phyloP scores from a whole-genome alignment of 495 filamentous ascomycete species.

The Penicillium dipodomyicola region DNA sequence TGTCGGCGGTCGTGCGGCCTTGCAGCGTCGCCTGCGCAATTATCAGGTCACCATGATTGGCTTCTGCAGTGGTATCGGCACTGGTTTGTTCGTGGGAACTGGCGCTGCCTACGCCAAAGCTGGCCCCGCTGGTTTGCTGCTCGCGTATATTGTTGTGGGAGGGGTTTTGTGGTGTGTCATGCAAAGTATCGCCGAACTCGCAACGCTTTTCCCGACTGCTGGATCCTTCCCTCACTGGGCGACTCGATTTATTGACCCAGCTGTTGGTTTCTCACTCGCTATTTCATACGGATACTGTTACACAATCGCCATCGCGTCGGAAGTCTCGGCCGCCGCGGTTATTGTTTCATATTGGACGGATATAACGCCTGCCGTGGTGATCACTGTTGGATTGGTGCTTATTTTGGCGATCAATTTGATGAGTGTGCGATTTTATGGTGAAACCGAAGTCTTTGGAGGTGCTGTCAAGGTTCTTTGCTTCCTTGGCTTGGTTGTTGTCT shows the following conservation, averaged over 20 bases:
- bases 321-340: slow-evolving; percentile 68
- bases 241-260: slow-evolving; percentile 65
- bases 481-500: slow-evolving; percentile 63
- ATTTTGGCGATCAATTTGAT: slow-evolving; percentile 68
- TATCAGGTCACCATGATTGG: slow-evolving; percentile 44
- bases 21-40: slow-evolving; percentile 38
- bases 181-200: slow-evolving; percentile 66
- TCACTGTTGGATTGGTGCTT: slow-evolving; percentile 65
- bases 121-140: slow-evolving; percentile 65
- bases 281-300: slow-evolving; percentile 49
- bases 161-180: slow-evolving; percentile 58
- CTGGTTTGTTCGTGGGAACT: slow-evolving; percentile 73
- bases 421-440: slow-evolving; percentile 67
- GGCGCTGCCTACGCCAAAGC: slow-evolving; percentile 63
- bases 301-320: slow-evolving; percentile 65
- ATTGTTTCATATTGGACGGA: slow-evolving; percentile 69
- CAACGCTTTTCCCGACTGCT: slow-evolving; percentile 68
- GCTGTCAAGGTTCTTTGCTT: slow-evolving; percentile 75
- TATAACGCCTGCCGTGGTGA: slow-evolving; percentile 57
- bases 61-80: slow-evolving; percentile 56
- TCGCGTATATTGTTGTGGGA: slow-evolving; percentile 69
- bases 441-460: slow-evolving; percentile 71
- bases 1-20: slow-evolving; percentile 36
- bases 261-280: slow-evolving; percentile 70
- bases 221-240: slow-evolving; percentile 74